phyloP scores from a whole-genome alignment of 139 green algal genomes.

The Yamagishiella unicocca region DNA sequence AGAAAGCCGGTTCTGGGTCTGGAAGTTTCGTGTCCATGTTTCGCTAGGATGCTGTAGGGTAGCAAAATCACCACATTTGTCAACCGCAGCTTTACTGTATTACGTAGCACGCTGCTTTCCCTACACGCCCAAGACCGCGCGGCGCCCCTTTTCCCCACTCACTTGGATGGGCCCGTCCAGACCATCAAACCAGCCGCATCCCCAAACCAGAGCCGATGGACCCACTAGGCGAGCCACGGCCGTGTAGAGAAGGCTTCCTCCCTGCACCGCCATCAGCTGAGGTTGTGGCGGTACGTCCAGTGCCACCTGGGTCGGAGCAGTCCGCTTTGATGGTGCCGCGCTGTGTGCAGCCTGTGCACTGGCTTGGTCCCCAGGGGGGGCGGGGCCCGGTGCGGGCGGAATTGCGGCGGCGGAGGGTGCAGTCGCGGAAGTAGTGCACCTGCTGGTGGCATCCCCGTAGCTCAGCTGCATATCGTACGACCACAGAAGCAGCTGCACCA shows the following conservation, averaged over 20 bases:
- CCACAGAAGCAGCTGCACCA: conserved; percentile 68
- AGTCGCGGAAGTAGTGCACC: not conserved
- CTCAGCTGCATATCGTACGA: conserved; percentile 35
- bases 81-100: too few relatives aligned
- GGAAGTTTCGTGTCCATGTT: too few relatives aligned
- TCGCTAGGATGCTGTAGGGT: too few relatives aligned
- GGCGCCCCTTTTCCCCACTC: not conserved
- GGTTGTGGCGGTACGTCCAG: too few relatives aligned
- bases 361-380: not conserved
- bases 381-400: not conserved
- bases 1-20: too few relatives aligned
- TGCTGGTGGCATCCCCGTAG: conserved; percentile 14
- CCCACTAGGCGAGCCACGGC: not conserved
- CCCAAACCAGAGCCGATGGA: not conserved
- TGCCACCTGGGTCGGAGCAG: too few relatives aligned
- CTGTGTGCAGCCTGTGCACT: too few relatives aligned
- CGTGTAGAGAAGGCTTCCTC: conserved; percentile 1
- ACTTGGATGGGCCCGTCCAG: conserved; percentile 29
- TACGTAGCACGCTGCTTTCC: too few relatives aligned
- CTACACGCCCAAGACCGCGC: too few relatives aligned
- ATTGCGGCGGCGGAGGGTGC: not conserved
- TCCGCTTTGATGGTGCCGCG: too few relatives aligned
- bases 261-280: not conserved
- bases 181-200: conserved; percentile 40
- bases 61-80: too few relatives aligned